phyloP scores from a whole-genome alignment of 2,329 filamentous ascomycete genomes.

The Hypoxylon sp. region DNA sequence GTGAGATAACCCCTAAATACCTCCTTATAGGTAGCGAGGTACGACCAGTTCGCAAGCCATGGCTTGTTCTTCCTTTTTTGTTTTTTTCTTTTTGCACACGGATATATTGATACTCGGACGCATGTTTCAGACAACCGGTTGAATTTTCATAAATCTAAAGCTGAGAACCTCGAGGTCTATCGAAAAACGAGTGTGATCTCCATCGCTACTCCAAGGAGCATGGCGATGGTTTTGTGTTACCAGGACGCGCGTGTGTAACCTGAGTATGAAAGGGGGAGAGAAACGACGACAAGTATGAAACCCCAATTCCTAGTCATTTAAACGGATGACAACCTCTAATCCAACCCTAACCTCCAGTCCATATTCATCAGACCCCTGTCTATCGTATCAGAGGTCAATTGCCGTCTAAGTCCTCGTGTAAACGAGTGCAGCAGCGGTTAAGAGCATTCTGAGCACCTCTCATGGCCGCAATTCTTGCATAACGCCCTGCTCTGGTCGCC shows the following conservation, averaged over 20 bases:
- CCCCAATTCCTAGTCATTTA: background rate
- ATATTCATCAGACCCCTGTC: background rate
- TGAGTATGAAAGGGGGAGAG: conserved; percentile 3
- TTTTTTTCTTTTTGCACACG: background rate
- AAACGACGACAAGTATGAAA: conserved; percentile 14
- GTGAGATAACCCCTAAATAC: background rate
- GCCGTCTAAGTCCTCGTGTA: too few species aligned
- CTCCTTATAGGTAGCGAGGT: background rate
- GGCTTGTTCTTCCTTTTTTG: background rate
- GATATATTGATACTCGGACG: background rate
- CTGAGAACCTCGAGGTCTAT: conserved; percentile 37
- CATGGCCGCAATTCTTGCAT: conserved; percentile 37
- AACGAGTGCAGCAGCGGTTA: too few species aligned
- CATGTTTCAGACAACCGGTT: conserved; percentile 19
- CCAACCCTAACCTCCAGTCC: background rate
- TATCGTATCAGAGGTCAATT: too few species aligned
- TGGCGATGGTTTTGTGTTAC: background rate
- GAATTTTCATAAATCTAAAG: conserved; percentile 17
- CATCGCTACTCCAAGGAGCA: conserved; percentile 8
- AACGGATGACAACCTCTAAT: conserved; percentile 24
- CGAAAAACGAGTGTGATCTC: conserved; percentile 26
- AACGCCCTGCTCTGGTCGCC: background rate
- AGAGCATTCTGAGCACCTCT: background rate
- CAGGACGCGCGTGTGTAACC: background rate
- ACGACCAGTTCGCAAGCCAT: conserved; percentile 1